phyloP scores from a whole-genome alignment of 2,329 filamentous ascomycete genomes.

The Thelonectria olida region DNA sequence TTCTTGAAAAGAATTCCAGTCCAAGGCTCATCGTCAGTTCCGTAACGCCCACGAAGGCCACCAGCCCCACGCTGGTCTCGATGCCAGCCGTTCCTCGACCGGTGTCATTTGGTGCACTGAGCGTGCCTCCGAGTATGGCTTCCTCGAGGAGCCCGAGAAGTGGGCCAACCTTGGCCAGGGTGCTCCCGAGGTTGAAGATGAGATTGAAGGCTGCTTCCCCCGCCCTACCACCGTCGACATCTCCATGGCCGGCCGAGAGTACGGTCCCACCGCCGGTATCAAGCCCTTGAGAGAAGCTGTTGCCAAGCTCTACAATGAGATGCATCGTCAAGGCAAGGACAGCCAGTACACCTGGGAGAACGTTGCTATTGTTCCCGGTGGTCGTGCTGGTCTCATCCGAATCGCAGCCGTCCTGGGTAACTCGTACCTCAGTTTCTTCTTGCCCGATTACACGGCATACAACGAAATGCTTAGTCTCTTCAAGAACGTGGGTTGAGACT shows the following conservation, averaged over 20 bases:
- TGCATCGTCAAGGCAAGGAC: slow-evolving; percentile 86
- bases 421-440: slow-evolving; percentile 92
- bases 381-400: slow-evolving; percentile 89
- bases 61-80: slow-evolving; percentile 88
- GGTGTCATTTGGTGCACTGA: slow-evolving; percentile 95
- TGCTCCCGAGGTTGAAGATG: slow-evolving; percentile 92
- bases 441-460: slow-evolving; percentile 95
- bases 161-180: slow-evolving; percentile 97
- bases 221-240: slow-evolving; percentile 83
- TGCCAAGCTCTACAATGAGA: slow-evolving; percentile 90
- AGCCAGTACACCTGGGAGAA: slow-evolving; percentile 98
- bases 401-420: slow-evolving; percentile 95
- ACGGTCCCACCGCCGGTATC: slow-evolving; percentile 94
- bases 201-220: slow-evolving; percentile 88
- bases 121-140: slow-evolving; percentile 89
- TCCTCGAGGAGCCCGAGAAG: slow-evolving; percentile 78
- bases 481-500: slow-evolving; percentile 72
- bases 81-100: slow-evolving; percentile 86
- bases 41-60: slow-evolving; percentile 90
- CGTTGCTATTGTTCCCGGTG: slow-evolving; percentile 94
- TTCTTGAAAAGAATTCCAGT: slow-evolving; percentile 73
- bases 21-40: slow-evolving; percentile 89
- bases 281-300: slow-evolving; percentile 89
- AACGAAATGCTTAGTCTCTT: slow-evolving; percentile 97
- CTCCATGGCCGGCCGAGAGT: slow-evolving; percentile 82